Percentiles rank a stretch among this genome's conserved stretches.
Conservation (phyloP, 2,329 filamentous ascomycete genomes). For the Aspergillus hiratsukae region DNA sequence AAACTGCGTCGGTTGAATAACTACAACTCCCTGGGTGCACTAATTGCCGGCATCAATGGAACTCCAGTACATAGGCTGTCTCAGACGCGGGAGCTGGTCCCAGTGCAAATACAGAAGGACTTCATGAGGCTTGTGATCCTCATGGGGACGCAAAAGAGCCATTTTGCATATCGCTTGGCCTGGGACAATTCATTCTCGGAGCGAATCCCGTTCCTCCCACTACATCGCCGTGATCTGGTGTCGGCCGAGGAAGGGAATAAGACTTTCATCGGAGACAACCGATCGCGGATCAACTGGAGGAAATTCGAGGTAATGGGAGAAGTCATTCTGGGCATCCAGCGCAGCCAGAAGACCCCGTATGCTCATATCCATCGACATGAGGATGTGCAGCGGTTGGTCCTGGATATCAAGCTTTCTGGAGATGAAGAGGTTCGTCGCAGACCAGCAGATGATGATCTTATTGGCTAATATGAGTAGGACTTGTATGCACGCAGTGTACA, state of each 20-base stretch:
- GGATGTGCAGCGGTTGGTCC: conserved; percentile 65
- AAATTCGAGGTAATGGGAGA: conserved; percentile 97
- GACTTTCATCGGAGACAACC: conserved; percentile 73
- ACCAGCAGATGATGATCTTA: not conserved
- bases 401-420: conserved; percentile 75
- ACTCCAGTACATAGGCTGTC: conserved; percentile 77
- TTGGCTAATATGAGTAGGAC: conserved; percentile 39
- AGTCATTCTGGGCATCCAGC: conserved; percentile 83
- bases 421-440: conserved; percentile 74
- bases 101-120: conserved; percentile 68
- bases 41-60: conserved; percentile 87
- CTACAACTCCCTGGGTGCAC: conserved; percentile 92
- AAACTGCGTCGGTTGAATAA: conserved; percentile 91
- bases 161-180: conserved; percentile 91
- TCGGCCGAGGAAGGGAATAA: conserved; percentile 88
- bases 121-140: conserved; percentile 85
- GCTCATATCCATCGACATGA: conserved; percentile 66
- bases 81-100: conserved; percentile 73
- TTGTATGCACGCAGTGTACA: conserved; percentile 56
- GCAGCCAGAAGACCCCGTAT: conserved; percentile 82
- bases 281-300: conserved; percentile 86
- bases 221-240: conserved; percentile 84
- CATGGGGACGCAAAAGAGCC: conserved; percentile 88
- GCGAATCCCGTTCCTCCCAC: conserved; percentile 86
- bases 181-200: conserved; percentile 94